Evolutionary conservation across 371 early-diverging fungal genomes (phyloP).

Genomic region (Blastocladiella emersonii): DNA sequence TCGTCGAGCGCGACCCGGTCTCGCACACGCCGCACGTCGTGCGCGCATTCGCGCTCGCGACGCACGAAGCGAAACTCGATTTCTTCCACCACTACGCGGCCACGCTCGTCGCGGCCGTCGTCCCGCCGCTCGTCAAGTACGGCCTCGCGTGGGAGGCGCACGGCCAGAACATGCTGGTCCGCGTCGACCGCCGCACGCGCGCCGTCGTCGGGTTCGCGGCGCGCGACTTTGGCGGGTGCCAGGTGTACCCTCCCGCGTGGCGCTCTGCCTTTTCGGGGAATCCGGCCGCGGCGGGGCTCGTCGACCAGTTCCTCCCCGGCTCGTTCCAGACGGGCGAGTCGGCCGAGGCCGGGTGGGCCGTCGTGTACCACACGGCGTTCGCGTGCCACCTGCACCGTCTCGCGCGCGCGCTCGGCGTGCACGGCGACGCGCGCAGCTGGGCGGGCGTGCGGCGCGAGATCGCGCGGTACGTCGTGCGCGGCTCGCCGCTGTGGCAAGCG

Average conservation of each 20-base stretch:
- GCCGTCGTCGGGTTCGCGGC: slow-evolving; percentile 27
- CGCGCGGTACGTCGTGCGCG: slow-evolving; percentile 25
- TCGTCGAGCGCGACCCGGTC: slow-evolving; percentile 37
- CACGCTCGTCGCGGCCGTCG: slow-evolving; percentile 36
- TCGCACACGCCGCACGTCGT: background rate
- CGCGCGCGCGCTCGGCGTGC: slow-evolving; percentile 45
- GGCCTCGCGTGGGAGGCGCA: slow-evolving; percentile 63
- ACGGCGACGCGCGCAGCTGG: slow-evolving; percentile 53
- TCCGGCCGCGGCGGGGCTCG: slow-evolving; percentile 23
- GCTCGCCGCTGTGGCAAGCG: slow-evolving; percentile 27
- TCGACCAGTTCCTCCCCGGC: slow-evolving; percentile 16
- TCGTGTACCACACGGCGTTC: slow-evolving; percentile 55
- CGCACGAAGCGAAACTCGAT: too few species aligned
- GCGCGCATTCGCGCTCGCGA: too few species aligned
- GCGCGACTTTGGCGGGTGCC: slow-evolving; percentile 63
- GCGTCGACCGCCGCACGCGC: slow-evolving; percentile 18
- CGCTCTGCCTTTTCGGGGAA: slow-evolving; percentile 14
- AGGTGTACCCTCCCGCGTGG: slow-evolving; percentile 41
- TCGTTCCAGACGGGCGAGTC: background rate
- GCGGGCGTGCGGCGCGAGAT: slow-evolving; percentile 35
- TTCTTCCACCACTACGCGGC: background rate
- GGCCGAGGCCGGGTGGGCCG: slow-evolving; percentile 21
- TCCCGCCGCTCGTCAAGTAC: slow-evolving; percentile 45
- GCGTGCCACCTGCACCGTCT: slow-evolving; percentile 50
- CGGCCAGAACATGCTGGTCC: slow-evolving; percentile 49